phyloP scores from a whole-genome alignment of 176 grass and related monocot species.

The Raddia distichophylla region DNA sequence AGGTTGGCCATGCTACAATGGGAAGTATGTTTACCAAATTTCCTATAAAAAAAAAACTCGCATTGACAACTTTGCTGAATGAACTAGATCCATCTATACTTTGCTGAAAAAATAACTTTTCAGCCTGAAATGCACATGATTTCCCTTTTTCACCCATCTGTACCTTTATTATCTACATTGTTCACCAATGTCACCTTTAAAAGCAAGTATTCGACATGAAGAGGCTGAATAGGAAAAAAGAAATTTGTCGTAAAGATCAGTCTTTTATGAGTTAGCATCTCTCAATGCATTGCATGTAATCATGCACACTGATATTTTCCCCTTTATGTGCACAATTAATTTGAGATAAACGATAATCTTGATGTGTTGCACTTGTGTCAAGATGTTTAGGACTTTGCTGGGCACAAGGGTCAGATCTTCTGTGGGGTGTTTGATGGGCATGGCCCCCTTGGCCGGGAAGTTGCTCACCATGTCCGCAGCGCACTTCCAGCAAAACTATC shows the following conservation, averaged over 20 bases:
- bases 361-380: neutral
- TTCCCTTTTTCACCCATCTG: neutral
- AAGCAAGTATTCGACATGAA: slow-evolving; percentile 4
- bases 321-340: neutral
- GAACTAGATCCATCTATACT: slow-evolving; percentile 16
- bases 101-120: neutral
- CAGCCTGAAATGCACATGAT: neutral
- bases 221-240: neutral
- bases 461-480: slow-evolving; percentile 57
- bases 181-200: neutral
- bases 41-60: too few relatives aligned
- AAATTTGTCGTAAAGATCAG: neutral
- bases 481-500: slow-evolving; percentile 53
- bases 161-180: slow-evolving; percentile 12
- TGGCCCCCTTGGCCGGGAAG: slow-evolving; percentile 63
- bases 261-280: neutral
- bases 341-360: neutral
- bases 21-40: too few relatives aligned
- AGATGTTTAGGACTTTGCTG: slow-evolving; percentile 62
- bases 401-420: slow-evolving; percentile 57
- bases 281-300: neutral
- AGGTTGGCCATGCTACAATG: neutral
- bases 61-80: neutral
- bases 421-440: slow-evolving; percentile 75
- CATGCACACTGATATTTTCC: neutral